Percentiles rank a stretch among this genome's conserved stretches.
Conservation (phyloP, 1,284 basidiomycete species). For the Austroboletus novae-zelandiae region DNA sequence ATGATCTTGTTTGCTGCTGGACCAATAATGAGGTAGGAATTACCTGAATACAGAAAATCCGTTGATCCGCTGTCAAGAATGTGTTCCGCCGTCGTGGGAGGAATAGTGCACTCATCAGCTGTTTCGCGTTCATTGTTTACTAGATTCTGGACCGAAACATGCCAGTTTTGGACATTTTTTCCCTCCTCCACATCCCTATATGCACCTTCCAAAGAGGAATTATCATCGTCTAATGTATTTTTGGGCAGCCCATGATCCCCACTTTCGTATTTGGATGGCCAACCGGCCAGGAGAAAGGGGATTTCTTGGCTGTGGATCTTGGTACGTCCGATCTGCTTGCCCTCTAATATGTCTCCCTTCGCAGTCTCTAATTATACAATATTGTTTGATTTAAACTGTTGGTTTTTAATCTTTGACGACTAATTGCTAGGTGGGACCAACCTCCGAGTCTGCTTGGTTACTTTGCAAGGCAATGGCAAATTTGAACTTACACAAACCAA, state of each 20-base stretch:
- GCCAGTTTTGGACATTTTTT: neutral
- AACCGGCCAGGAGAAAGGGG: slow-evolving; percentile 84
- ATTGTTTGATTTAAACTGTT: neutral
- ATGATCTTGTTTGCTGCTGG: neutral
- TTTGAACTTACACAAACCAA: slow-evolving; percentile 98
- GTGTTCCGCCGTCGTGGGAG: neutral
- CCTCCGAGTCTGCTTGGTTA: slow-evolving; percentile 95
- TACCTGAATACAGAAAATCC: neutral
- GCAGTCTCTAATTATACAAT: neutral
- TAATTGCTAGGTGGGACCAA: slow-evolving; percentile 79
- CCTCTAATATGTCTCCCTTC: slow-evolving; percentile 1
- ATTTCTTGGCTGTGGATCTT: slow-evolving; percentile 92
- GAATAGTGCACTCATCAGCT: neutral
- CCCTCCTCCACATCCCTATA: neutral
- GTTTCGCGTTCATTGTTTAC: neutral
- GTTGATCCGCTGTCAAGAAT: slow-evolving; percentile 1
- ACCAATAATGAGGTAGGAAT: slow-evolving; percentile 3
- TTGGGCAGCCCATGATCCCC: slow-evolving; percentile 84
- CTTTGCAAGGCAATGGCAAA: slow-evolving; percentile 87
- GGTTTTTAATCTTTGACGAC: too few species aligned
- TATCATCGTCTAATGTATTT: slow-evolving; percentile 9
- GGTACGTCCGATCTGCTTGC: slow-evolving; percentile 45
- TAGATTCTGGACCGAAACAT: neutral
- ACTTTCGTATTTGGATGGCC: slow-evolving; percentile 99
- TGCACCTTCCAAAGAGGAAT: neutral